phyloP scores from a whole-genome alignment of 2,329 filamentous ascomycete genomes.

The Plenodomus biglobosus region DNA sequence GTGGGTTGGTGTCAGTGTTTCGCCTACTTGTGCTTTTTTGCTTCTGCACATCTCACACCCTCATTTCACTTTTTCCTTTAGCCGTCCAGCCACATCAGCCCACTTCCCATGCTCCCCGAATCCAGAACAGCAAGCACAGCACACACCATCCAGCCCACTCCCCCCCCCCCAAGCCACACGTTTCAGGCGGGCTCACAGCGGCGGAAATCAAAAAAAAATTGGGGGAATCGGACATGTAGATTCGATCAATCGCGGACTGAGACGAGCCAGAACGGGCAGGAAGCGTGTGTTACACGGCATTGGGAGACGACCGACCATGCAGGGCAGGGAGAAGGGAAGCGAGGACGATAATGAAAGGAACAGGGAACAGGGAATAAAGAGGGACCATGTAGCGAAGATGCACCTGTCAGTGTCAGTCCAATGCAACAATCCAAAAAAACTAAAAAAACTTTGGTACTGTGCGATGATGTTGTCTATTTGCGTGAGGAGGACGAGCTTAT shows the following conservation, averaged over 20 bases:
- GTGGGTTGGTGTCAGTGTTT: conserved; percentile 10
- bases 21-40: not conserved
- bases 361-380: conserved; percentile 1
- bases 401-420: too few relatives aligned
- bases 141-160: not conserved
- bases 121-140: not conserved
- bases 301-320: conserved; percentile 3
- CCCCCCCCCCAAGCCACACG: not conserved
- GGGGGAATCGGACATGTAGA: too few relatives aligned
- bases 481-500: too few relatives aligned
- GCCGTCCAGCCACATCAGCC: not conserved
- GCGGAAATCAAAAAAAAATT: not conserved
- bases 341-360: conserved; percentile 11
- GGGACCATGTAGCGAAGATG: too few relatives aligned
- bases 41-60: not conserved
- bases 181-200: not conserved
- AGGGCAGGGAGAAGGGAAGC: conserved; percentile 17
- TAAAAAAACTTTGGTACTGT: too few relatives aligned
- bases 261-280: conserved; percentile 5
- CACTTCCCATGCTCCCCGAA: not conserved
- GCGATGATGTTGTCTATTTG: too few relatives aligned
- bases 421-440: too few relatives aligned
- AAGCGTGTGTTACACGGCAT: conserved; percentile 13
- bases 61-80: not conserved
- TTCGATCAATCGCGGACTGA: not conserved